Percentiles rank a stretch among this genome's conserved stretches.
These are phyloP conservation scores for Aquanectria penicillioides DNA, from an alignment of 2,329 filamentous ascomycete genomes.

Conservation along the genomic window DNA sequence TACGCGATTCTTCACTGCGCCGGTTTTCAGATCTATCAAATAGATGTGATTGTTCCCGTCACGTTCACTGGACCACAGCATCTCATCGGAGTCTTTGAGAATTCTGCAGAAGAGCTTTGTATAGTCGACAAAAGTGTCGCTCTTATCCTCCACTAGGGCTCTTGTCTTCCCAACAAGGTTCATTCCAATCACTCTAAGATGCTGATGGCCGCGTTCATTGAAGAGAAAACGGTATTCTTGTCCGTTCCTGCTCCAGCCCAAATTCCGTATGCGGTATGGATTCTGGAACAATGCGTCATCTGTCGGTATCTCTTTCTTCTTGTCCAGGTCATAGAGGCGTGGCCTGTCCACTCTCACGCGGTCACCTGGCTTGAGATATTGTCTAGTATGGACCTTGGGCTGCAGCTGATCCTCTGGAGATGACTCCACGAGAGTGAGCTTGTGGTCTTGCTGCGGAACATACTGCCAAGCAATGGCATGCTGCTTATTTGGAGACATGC, in stretches of 20 bases:
- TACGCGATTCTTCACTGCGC: constrained; percentile 35
- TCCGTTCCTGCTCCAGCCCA: constrained; percentile 37
- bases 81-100: constrained; percentile 25
- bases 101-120: constrained; percentile 29
- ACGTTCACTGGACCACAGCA: constrained; percentile 44
- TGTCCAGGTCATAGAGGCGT: constrained; percentile 37
- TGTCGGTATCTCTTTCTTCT: constrained; percentile 30
- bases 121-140: constrained; percentile 40
- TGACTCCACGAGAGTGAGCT: constrained; percentile 36
- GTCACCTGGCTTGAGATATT: constrained; percentile 43
- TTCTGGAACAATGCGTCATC: constrained; percentile 37
- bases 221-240: constrained; percentile 41
- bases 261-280: constrained; percentile 31
- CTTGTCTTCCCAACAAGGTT: constrained; percentile 25
- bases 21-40: constrained; percentile 28
- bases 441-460: constrained; percentile 26
- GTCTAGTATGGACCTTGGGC: constrained; percentile 34
- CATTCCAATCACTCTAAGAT: constrained; percentile 33
- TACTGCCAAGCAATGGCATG: constrained; percentile 39
- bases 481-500: constrained; percentile 25
- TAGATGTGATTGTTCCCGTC: constrained; percentile 44
- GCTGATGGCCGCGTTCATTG: constrained; percentile 43
- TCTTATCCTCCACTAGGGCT: constrained; percentile 36
- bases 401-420: constrained; percentile 40
- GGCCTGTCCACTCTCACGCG: constrained; percentile 35